Conservation (phyloP, 1,284 basidiomycete genomes). For the Stereum hirsutum region DNA sequence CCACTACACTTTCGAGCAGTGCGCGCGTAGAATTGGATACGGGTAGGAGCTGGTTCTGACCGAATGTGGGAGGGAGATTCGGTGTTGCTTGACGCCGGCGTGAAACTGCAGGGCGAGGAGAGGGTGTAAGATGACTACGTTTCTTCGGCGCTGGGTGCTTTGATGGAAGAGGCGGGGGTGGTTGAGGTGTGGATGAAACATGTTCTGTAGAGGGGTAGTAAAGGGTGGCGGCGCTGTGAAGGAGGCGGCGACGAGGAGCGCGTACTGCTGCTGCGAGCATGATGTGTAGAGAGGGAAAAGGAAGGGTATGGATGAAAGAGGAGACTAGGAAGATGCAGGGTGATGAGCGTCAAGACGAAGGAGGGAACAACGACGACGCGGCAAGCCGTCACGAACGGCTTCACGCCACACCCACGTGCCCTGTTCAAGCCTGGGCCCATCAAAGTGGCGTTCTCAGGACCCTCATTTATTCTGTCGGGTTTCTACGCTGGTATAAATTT, state of each 20-base stretch:
- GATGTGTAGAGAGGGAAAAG: conserved; percentile 4
- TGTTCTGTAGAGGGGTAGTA: conserved; percentile 45
- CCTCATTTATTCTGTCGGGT: too few relatives aligned
- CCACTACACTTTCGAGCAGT: conserved; percentile 69
- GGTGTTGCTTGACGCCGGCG: conserved; percentile 35
- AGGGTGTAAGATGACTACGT: conserved; percentile 32
- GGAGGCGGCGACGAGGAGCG: conserved; percentile 9
- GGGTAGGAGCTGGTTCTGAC: conserved; percentile 72
- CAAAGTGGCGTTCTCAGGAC: too few relatives aligned
- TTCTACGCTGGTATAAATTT: too few relatives aligned
- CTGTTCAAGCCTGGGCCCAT: too few relatives aligned
- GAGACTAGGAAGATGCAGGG: too few relatives aligned
- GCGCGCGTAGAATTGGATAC: conserved; percentile 70
- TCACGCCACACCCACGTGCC: too few relatives aligned
- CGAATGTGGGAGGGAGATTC: conserved; percentile 61
- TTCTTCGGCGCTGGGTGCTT: conserved; percentile 18
- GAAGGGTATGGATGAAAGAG: too few relatives aligned
- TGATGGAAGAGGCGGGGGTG: conserved; percentile 23
- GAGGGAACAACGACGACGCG: too few relatives aligned
- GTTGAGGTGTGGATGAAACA: conserved; percentile 20
- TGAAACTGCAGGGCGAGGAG: conserved; percentile 42
- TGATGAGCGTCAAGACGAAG: too few relatives aligned
- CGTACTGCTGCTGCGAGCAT: conserved; percentile 15
- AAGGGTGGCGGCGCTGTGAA: conserved; percentile 13
- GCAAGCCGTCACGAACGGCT: too few relatives aligned